phyloP scores from a whole-genome alignment of 768 basidiomycete genomes.

The Suillus tomentosus region DNA sequence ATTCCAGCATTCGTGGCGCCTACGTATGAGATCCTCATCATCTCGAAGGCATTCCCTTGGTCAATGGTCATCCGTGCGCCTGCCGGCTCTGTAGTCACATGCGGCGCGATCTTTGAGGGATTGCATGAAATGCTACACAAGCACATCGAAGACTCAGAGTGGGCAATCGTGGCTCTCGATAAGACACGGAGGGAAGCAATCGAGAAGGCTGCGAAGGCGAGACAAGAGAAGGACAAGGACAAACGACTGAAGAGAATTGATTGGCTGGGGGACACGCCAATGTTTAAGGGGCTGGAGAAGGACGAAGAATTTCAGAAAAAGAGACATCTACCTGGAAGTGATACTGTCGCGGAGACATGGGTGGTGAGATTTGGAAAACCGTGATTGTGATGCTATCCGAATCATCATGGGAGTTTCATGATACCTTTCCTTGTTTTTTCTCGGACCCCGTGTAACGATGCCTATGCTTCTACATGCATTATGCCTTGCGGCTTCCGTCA shows the following conservation, averaged over 20 bases:
- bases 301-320: conserved; percentile 57
- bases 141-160: conserved; percentile 64
- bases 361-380: conserved; percentile 49
- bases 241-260: conserved; percentile 57
- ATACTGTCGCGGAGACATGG: conserved; percentile 56
- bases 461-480: background rate
- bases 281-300: conserved; percentile 64
- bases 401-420: conserved; percentile 2
- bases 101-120: conserved; percentile 56
- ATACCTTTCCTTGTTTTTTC: background rate
- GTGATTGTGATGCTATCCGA: conserved; percentile 12
- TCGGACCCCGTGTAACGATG: background rate
- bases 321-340: conserved; percentile 48
- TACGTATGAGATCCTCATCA: conserved; percentile 44
- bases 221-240: conserved; percentile 41
- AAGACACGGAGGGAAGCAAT: conserved; percentile 45
- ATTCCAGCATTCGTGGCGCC: conserved; percentile 41
- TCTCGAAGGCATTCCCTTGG: conserved; percentile 70
- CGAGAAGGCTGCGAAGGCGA: conserved; percentile 52
- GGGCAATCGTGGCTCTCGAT: conserved; percentile 54
- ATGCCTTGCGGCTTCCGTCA: background rate
- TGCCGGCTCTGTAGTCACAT: conserved; percentile 39
- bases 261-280: conserved; percentile 57
- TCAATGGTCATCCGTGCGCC: conserved; percentile 52
- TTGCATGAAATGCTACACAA: conserved; percentile 52